These are phyloP conservation scores for Rhododendron ferrugineum DNA, from an alignment of 148 eudicot genomes.

Conservation along the genomic window DNA sequence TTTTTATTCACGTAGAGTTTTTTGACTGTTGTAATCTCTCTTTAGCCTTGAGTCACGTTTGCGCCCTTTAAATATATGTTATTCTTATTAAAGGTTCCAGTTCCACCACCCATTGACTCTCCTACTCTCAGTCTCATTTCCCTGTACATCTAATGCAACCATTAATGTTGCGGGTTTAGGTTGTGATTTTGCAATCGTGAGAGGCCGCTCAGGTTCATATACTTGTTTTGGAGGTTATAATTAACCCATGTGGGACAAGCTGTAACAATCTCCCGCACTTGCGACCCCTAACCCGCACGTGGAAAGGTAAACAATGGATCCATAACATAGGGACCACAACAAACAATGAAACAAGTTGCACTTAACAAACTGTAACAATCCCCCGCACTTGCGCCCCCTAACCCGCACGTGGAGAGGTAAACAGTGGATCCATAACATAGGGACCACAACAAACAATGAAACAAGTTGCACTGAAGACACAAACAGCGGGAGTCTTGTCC, in stretches of 20 bases:
- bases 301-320: neutral
- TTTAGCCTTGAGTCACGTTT: neutral
- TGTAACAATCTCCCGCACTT: neutral
- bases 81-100: neutral
- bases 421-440: neutral
- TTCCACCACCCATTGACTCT: neutral
- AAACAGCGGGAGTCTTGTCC: neutral
- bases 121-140: neutral
- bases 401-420: neutral
- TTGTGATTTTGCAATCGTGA: neutral
- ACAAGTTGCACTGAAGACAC: neutral
- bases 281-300: neutral
- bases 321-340: neutral
- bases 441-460: neutral
- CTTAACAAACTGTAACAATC: too few species aligned
- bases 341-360: neutral
- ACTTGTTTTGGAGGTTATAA: neutral
- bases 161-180: neutral
- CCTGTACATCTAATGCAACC: neutral
- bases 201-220: neutral
- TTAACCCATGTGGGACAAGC: neutral
- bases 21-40: neutral
- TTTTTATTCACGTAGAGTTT: neutral
- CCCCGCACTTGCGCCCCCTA: neutral
- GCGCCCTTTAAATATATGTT: neutral